Evolutionary conservation across 108 stramenopile genomes (phyloP), one percentile per base, ranked within the genome.

Genomic region (Ochromonas danica): DNA sequence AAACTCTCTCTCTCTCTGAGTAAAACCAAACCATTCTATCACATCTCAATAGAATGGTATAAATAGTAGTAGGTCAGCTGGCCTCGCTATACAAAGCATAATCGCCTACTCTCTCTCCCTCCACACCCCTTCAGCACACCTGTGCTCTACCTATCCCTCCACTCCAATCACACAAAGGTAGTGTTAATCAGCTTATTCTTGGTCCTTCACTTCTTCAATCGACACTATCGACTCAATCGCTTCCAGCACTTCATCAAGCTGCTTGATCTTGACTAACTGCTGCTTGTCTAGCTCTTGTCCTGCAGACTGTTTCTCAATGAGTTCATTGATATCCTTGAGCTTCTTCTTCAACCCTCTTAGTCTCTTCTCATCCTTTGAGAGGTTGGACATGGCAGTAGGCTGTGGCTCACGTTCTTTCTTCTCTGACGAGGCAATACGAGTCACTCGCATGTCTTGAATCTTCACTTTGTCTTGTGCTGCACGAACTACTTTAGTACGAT

Each of bases 391-490:
- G 27, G 35, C 14, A 6, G 43, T 60, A 14, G 6, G 36, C 31
- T 28, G 27, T 28, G 51, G 14, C 10, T 6, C 40, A 14, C 72
- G 36, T 36, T 75, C 72, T 75, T 75, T 75, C 22, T 33, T 38
- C 3, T 75, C 31, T 33, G 3, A 10, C 31, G 14, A 30, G 25
- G 3, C 6, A 10, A 57, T 42, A 6, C 72, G 14, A 27, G 72
- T 75, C 10, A 75, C 72, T 60, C 72, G 14, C n/a, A 75, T 27
- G 6, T 75, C 40, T 42, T 75, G 10, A 36, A 75, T 75, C 14
- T 27, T 75, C 3, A 14, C 38, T 25, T 75, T 17, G 28, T 75
- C 72, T 6, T 30, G 10, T 51, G 6, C 22, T 36, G 6, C 41
- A 6, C 31, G 6, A 6, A 60, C 10, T 25, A 33, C 27, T 41